These are phyloP conservation scores for Paracoccidioides lutzii DNA, from an alignment of 2,329 filamentous ascomycete genomes.

Conservation along the genomic window DNA sequence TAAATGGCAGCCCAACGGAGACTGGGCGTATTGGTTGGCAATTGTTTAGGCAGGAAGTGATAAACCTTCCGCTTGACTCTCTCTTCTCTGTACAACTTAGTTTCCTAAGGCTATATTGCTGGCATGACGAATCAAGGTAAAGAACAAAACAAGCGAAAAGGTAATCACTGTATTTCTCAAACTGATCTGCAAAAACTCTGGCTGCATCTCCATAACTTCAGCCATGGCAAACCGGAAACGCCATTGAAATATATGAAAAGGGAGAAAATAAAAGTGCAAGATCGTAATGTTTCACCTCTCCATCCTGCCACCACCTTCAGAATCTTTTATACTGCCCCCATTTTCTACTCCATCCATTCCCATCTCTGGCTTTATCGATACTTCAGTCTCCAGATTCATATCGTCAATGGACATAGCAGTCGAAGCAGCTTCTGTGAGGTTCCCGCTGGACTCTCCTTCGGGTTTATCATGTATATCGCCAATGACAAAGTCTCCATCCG, in stretches of 20 bases:
- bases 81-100: neutral
- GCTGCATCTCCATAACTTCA: neutral
- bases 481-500: constrained; percentile 29
- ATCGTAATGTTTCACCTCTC: neutral
- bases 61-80: too few relatives aligned
- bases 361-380: neutral
- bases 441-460: neutral
- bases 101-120: neutral
- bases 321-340: neutral
- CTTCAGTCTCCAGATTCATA: neutral
- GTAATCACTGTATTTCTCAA: neutral
- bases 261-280: neutral
- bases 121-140: neutral
- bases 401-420: neutral
- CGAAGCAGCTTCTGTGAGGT: neutral
- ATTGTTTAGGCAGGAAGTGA: too few relatives aligned
- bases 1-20: too few relatives aligned
- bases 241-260: neutral
- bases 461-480: constrained; percentile 15
- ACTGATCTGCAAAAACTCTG: neutral
- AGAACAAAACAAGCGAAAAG: neutral
- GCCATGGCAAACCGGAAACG: neutral
- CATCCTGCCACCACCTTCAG: neutral
- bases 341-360: neutral
- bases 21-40: too few relatives aligned